These are phyloP conservation scores for Xylariaceae sp. DNA, from an alignment of 2,329 filamentous ascomycete genomes.

Conservation along the genomic window DNA sequence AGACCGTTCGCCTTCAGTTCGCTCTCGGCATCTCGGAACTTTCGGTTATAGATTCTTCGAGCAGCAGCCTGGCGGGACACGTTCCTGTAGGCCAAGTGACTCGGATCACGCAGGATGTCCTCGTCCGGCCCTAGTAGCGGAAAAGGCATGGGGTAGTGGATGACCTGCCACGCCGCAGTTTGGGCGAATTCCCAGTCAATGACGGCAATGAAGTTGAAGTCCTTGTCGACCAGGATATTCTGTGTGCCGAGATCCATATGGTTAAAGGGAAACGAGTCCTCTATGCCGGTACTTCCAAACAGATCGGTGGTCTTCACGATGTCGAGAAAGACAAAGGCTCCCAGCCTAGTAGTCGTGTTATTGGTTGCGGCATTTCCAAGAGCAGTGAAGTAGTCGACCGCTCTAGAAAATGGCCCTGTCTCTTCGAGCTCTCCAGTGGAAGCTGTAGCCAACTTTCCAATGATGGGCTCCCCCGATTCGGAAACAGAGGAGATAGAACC, in stretches of 20 bases:
- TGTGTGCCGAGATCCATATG: conserved; percentile 45
- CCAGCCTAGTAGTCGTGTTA: conserved; percentile 18
- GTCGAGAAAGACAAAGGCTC: conserved; percentile 34
- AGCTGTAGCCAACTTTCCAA: conserved; percentile 30
- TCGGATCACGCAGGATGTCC: conserved; percentile 28
- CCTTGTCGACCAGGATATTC: conserved; percentile 43
- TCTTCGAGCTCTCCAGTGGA: conserved; percentile 16
- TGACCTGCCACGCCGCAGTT: conserved; percentile 40
- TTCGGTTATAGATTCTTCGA: conserved; percentile 23
- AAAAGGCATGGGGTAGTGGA: conserved; percentile 44
- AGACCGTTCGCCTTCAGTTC: conserved; percentile 4
- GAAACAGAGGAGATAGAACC: conserved; percentile 35
- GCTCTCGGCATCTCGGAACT: conserved; percentile 27
- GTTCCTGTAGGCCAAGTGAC: conserved; percentile 29
- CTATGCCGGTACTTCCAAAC: conserved; percentile 25
- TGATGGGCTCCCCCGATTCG: conserved; percentile 29
- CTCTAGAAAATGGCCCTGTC: conserved; percentile 31
- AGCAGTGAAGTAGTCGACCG: conserved; percentile 34
- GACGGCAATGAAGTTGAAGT: conserved; percentile 41
- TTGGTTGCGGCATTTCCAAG: conserved; percentile 28
- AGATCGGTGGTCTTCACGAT: conserved; percentile 34
- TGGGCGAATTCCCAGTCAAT: conserved; percentile 46
- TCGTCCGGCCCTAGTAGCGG: conserved; percentile 30
- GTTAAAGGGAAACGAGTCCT: conserved; percentile 35
- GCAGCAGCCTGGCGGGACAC: conserved; percentile 24